Conservation (phyloP, 306 rosid genomes). For the Sicyos edulis region DNA sequence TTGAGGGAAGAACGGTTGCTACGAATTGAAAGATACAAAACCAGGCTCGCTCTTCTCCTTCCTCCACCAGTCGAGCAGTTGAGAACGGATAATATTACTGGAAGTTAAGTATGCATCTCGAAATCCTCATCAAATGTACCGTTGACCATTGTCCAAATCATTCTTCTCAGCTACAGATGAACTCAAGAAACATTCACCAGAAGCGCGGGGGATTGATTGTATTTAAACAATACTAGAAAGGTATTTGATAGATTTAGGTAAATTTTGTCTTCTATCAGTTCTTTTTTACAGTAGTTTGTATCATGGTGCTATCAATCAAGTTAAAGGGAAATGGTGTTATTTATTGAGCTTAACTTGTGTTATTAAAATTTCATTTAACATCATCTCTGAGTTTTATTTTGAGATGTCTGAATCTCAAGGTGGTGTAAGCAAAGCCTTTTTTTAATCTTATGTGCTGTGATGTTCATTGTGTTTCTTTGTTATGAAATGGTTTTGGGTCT, state of each 20-base stretch:
- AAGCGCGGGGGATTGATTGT: neutral
- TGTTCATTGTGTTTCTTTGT: no score
- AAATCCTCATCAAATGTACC: neutral
- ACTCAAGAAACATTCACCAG: neutral
- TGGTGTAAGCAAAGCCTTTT: neutral
- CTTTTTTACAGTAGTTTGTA: neutral
- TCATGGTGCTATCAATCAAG: neutral
- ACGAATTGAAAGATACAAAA: slow-evolving; percentile 69
- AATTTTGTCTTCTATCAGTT: neutral
- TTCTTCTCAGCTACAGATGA: slow-evolving; percentile 5
- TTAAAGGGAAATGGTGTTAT: neutral
- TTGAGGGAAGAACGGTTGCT: slow-evolving; percentile 60
- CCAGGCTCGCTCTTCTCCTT: slow-evolving; percentile 82
- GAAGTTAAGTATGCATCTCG: slow-evolving; percentile 29
- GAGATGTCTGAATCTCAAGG: neutral
- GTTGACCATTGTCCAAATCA: neutral
- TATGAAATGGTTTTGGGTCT: neutral
- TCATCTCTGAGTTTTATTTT: neutral
- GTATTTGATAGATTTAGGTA: slow-evolving; percentile 7
- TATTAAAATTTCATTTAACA: no score
- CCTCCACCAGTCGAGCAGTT: slow-evolving; percentile 58
- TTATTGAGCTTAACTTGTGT: neutral
- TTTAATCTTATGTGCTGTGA: neutral
- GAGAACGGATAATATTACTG: slow-evolving; percentile 56
- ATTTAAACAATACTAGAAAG: neutral